Base-by-base conservation (phyloP, 2,329 filamentous ascomycete genomes). In the Blastomyces silverae region DNA sequence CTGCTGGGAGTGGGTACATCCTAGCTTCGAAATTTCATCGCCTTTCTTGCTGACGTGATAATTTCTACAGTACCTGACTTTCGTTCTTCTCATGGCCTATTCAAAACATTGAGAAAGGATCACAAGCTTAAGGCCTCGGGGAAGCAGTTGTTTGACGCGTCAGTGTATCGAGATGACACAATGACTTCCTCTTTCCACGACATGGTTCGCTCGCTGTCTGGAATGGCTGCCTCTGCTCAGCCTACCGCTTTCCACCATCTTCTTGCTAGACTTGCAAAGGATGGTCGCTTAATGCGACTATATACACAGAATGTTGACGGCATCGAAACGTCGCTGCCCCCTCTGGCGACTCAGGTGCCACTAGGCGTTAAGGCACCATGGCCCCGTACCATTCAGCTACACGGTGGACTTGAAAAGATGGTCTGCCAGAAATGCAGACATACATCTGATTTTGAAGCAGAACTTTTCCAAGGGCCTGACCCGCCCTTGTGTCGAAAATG, bases 231-330 rank as follows among this genome's bases (percentile, higher is more conserved):
- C 70, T 83, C 83, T 61, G 92, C 93, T 64, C 79, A 87, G 68
- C 92, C 94, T 15, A 97, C 94, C 0, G 82, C 86, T 2, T 99
- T 99, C 74, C 94, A 99, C 80, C 90, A 97, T 74, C 84, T 99
- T 77, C 84, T 99, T 55, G 94, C 94, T 59, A 93, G 92, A 3
- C 82, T 99, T 28, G 91, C 93, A 3, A 85, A 90, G 65, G 92
- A 97, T 77, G 90, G 89, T 55, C 90, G 94, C 25, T 79, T 99
- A 31, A 81, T 97, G 73, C 90, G 94, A 55, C 83, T 99, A 7
- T 99, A 99, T 76, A 93, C 91, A 2, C 94, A 99, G 74, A 99
- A 99, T 71, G 93, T 99, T 44, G 94, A 99, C 78, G 91, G 92
- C 65, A 89, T 99, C 69, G 94, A 99, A 71, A 94, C 91, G 0